Evolutionary conservation across 345 rosid genomes (phyloP), one percentile per base, ranked within the genome.

Genomic region (Boechera retrofracta): DNA sequence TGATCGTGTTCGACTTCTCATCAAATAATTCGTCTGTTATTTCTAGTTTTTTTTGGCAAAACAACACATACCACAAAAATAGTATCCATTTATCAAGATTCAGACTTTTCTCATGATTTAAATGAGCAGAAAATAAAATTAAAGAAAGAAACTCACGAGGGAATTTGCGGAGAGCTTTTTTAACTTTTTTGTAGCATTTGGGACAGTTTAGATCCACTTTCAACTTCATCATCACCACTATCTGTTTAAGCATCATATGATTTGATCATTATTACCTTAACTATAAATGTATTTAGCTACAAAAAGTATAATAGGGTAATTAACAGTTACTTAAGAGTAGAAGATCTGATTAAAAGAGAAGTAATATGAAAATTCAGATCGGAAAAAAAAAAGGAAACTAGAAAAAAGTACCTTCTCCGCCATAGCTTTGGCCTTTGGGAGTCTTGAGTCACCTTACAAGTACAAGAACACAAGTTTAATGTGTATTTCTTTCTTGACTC

Each of bases 181-280:
- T 93, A 64, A 84, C 91, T 80, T 90, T 91, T 81, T 57, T 80
- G 82, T 62, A 80, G 80, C 98, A 94, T 68, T 83, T 80, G 4
- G 60, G 13, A 73, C 98, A 94, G 35, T 76, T 76, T 11, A 94
- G 93, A 77, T 91, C 92, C 13, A 84, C 97, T 62, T 73, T 81
- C 49, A 93, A 78, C 77, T 64, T 80, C 98, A 93, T 89, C 41
- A 5, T 57, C 12, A 87, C 83, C 7, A 87, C 83, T 7, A 83
- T 88, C 93, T 92, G 73, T 60, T 66, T 54, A 2, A 38, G 24
- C 8, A 76, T 41, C 64, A 53, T 41, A 51, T 42, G 5, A 32
- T 60, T 68, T 75, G 60, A 67, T 75, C 26, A 68, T 60, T 67
- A 67, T 64, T 63, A 73, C 53, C 18, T 28, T 61, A 33, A 21